Base-by-base conservation (phyloP, 192 early-diverging fungal species). In the Hyaloraphidium curvatum region DNA sequence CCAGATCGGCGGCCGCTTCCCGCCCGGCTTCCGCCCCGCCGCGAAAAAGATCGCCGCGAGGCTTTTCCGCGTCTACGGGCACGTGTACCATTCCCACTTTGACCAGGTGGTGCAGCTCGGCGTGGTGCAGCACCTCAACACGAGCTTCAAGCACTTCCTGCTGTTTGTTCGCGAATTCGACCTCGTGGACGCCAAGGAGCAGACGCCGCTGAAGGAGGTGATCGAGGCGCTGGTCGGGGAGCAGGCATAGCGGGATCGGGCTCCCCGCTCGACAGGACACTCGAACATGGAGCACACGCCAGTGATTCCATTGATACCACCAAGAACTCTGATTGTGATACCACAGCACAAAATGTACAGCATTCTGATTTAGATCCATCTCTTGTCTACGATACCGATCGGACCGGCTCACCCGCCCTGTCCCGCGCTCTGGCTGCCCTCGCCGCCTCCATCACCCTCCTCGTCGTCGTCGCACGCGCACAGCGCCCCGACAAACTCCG, bases 101-200 rank as follows among this genome's bases (percentile, higher is more conserved):
- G 68, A 75, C 13, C 70, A 68, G 39, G 74, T 92, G 48, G 76
- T 78, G 39, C 74, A 73, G 19, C 70, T 88, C 28, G 86, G 81
- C 3, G 81, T 87, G 40, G 87, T 84, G 41, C 7, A n/a, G 33
- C 83, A 88, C 59, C 69, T 96, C 48, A 92, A 93, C 66, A 96
- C 90, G 17, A 78, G 75, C 55, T 93, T 91, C 69, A 89, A 89
- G 57, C 92, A 96, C 66, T 93, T 91, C 71, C 76, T 89, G 16
- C 67, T 83, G 13, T 93, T 96, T 68, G 86, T 83, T 52, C 74
- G 79, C 53, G 83, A 91, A 66, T 92, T 89, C 66, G 65, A 75
- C 52, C 65, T 93, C 56, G 80, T 96, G 50, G 66, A 73, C 41
- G 57, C 65, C 51, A 76, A 77, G 55, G 75, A 77, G 51, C 56